Evolutionary conservation across 1,284 basidiomycete species (phyloP), one percentile per base, ranked within the genome.

Genomic region (Peniophora sp.): DNA sequence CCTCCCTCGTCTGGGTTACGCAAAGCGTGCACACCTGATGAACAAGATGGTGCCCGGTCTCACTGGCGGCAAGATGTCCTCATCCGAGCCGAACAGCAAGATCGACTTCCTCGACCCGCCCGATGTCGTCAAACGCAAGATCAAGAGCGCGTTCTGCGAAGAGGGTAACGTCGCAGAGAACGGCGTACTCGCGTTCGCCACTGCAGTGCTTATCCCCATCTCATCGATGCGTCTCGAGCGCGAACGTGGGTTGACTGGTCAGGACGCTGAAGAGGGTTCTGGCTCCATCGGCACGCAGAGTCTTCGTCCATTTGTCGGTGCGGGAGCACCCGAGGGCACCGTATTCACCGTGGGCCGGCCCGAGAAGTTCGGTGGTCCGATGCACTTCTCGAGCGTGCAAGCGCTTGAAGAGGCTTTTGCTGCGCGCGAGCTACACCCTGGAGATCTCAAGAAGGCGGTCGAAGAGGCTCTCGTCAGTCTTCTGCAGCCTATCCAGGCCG

Each of bases 41-140:
- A 99, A 97, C 71, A 75, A 81, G 14, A 99, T 99, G 96, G 94
- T 99, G 0, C 96, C 97, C 19, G 96, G 97, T 39, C 79, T 99
- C 45, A 80, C 81, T 44, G 96, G 96, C 25, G 92, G 92, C 22
- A 99, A 99, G 68, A 99, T 99, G 97, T 96, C 92, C n/a, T 86
- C 93, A 0, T 98, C 96, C 1, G 96, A 98, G 62, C 89, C 92
- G 24, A 90, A 95, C 66, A 92, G 88, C 57, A 99, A 99, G 71
- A 97, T 99, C 66, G 96, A 99, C 71, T 95, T 99, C 70, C 83
- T 99, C 57, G 96, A 99, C 69, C 67, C 83, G 14, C 85, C 95
- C 0, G 86, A 90, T 43, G 79, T 78, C 27, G 79, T 98, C 49
- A 83, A 86, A 62, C 85, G 84, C 68, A 99, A 98, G 74, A 85